Evolutionary conservation across 2,329 filamentous ascomycete species (phyloP).

Genomic region (Talaromyces pinophilus): DNA sequence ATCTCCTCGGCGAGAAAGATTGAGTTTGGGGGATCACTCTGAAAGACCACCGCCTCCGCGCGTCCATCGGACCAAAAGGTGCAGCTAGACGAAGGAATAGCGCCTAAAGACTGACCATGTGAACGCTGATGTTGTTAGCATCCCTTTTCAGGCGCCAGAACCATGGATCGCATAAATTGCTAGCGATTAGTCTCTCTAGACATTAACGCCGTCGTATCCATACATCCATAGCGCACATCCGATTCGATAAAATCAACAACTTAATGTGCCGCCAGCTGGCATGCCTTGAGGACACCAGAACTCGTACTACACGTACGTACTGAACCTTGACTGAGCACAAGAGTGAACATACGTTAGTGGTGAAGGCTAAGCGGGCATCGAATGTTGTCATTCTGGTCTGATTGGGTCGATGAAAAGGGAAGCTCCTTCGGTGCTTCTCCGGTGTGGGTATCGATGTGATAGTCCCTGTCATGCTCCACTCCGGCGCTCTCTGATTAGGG

Average conservation of each 20-base stretch:
- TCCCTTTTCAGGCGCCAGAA: background rate
- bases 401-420: slow-evolving; percentile 5
- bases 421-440: background rate
- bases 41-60: background rate
- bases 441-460: background rate
- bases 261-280: slow-evolving; percentile 67
- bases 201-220: background rate
- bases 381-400: background rate
- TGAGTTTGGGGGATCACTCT: background rate
- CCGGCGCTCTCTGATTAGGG: background rate
- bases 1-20: background rate
- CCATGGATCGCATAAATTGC: background rate
- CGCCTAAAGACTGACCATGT: slow-evolving; percentile 34
- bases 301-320: background rate
- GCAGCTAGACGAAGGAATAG: background rate
- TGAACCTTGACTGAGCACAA: slow-evolving; percentile 29
- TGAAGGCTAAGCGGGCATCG: background rate
- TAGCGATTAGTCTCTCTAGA: background rate
- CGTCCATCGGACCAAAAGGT: background rate
- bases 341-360: background rate
- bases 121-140: background rate
- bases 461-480: background rate
- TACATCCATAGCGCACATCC: slow-evolving; percentile 77
- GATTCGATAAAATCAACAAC: slow-evolving; percentile 75
- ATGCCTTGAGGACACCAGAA: slow-evolving; percentile 65